Conservation (phyloP, 805 yeast species). For the Ogataea kodamae region DNA sequence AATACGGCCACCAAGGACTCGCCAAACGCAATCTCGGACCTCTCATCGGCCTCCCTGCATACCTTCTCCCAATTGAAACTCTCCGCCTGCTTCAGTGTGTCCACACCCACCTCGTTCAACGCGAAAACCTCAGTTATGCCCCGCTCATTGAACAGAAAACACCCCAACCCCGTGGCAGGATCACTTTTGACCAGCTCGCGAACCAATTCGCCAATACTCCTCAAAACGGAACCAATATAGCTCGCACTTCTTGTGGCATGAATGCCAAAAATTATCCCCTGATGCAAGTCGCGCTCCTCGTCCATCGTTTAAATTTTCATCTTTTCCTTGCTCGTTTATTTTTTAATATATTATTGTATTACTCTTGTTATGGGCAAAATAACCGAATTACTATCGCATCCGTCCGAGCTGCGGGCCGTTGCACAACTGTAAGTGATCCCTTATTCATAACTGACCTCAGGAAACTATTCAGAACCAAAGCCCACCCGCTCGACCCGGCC, state of each 20-base stretch:
- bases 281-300: constrained; percentile 48
- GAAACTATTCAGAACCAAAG: constrained; percentile 48
- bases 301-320: too few species aligned
- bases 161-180: constrained; percentile 73
- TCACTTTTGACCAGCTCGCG: constrained; percentile 60
- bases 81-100: constrained; percentile 53
- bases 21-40: constrained; percentile 24
- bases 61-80: constrained; percentile 17
- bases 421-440: constrained; percentile 48
- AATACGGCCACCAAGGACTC: constrained; percentile 44
- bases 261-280: constrained; percentile 60
- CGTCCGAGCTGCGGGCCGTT: constrained; percentile 66
- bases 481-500: constrained; percentile 45
- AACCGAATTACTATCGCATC: constrained; percentile 59
- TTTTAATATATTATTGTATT: constrained; percentile 1
- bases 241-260: constrained; percentile 52
- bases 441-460: constrained; percentile 20
- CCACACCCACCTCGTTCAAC: constrained; percentile 51
- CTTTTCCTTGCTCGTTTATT: too few species aligned
- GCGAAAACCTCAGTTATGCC: constrained; percentile 38
- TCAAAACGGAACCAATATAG: constrained; percentile 43
- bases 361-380: constrained; percentile 52
- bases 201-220: constrained; percentile 58
- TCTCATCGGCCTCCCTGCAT: constrained; percentile 41
- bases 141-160: constrained; percentile 54